Conservation (phyloP, 352 stramenopile genomes). For the Globisporangium okanoganense region DNA sequence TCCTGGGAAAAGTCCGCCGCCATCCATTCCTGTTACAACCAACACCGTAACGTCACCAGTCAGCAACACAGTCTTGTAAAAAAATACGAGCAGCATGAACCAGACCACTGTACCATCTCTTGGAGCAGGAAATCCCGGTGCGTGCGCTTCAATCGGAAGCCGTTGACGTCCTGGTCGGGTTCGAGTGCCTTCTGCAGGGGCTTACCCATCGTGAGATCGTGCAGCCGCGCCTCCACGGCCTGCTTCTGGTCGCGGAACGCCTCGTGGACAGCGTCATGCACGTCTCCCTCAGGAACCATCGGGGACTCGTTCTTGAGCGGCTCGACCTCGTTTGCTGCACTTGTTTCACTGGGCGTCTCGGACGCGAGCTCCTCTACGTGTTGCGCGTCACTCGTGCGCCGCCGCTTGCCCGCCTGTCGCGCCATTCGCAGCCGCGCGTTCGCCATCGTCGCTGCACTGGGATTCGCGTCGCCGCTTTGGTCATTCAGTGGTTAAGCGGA, state of each 20-base stretch:
- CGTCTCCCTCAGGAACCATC: not conserved
- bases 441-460: conserved; percentile 32
- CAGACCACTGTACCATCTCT: too few relatives aligned
- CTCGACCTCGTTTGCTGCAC: conserved; percentile 11
- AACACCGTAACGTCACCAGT: too few relatives aligned
- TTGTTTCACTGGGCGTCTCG: conserved; percentile 27
- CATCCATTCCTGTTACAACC: conserved; percentile 95
- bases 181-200: conserved; percentile 27
- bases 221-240: conserved; percentile 34
- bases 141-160: conserved; percentile 29
- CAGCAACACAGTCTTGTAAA: not conserved
- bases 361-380: not conserved
- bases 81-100: conserved; percentile 1
- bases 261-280: conserved; percentile 19
- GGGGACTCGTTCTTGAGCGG: conserved; percentile 17
- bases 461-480: not conserved
- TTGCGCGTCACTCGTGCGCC: conserved; percentile 21
- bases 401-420: conserved; percentile 29
- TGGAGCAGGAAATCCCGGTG: conserved; percentile 79
- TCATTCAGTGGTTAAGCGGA: not conserved
- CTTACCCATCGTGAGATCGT: conserved; percentile 48
- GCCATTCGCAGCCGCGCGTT: conserved; percentile 73
- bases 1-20: conserved; percentile 91
- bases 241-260: conserved; percentile 41
- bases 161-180: conserved; percentile 34